These are phyloP conservation scores for Rhizopogon vesiculosus DNA, from an alignment of 768 basidiomycete genomes.

Conservation along the genomic window DNA sequence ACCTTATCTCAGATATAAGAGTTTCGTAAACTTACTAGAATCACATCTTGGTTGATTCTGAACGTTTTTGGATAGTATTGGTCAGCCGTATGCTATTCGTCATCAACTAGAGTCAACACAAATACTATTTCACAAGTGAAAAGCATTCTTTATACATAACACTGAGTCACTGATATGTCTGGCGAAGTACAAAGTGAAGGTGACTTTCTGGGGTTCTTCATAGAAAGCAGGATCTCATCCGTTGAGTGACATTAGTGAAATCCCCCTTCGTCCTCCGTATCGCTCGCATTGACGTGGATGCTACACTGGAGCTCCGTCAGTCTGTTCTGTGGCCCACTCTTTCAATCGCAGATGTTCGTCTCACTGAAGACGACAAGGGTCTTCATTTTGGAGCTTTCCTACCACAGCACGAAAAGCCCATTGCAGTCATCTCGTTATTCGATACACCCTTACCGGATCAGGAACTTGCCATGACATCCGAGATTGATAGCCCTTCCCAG, in stretches of 20 bases:
- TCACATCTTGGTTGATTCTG: neutral
- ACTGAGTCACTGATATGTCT: neutral
- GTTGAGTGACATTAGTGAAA: neutral
- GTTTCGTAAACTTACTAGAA: neutral
- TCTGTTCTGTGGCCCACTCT: conserved; percentile 54
- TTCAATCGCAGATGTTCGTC: conserved; percentile 41
- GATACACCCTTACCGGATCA: conserved; percentile 31
- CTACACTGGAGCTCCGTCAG: conserved; percentile 50
- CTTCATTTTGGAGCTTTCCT: conserved; percentile 56
- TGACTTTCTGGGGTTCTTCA: neutral
- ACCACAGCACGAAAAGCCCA: conserved; percentile 26
- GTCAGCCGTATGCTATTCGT: too few relatives aligned
- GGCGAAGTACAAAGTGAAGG: neutral
- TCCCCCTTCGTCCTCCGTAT: conserved; percentile 9
- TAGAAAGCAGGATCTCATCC: neutral
- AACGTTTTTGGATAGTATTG: too few relatives aligned
- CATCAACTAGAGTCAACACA: too few relatives aligned
- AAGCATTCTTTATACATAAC: neutral
- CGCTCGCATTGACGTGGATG: conserved; percentile 31
- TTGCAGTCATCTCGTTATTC: conserved; percentile 58
- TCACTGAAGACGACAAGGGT: conserved; percentile 48
- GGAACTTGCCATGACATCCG: neutral
- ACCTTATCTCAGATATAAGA: neutral
- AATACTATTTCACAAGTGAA: neutral
- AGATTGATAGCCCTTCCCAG: conserved; percentile 1